Conservation (phyloP, 1,139 yeast species). For the Blastobotrys illinoisensis region DNA sequence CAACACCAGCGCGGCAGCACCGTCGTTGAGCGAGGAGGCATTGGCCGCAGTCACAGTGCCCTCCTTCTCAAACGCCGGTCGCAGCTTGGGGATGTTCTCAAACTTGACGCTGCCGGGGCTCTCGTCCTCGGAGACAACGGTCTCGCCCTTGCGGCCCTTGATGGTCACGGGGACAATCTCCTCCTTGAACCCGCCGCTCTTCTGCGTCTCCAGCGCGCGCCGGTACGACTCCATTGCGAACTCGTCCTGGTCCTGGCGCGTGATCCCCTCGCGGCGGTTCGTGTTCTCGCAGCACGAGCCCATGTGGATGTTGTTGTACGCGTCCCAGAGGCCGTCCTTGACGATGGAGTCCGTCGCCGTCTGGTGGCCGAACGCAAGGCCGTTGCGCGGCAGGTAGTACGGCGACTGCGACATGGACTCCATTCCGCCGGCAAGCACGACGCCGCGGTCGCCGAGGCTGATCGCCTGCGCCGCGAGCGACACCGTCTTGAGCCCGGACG, state of each 20-base stretch:
- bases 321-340: constrained; percentile 55
- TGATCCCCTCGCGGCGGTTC: constrained; percentile 45
- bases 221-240: constrained; percentile 49
- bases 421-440: constrained; percentile 58
- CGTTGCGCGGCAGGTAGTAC: constrained; percentile 38
- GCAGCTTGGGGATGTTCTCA: constrained; percentile 60
- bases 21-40: constrained; percentile 89
- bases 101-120: constrained; percentile 66
- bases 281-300: constrained; percentile 62
- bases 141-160: constrained; percentile 51
- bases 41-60: constrained; percentile 96
- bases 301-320: constrained; percentile 51
- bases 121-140: constrained; percentile 50
- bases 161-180: constrained; percentile 53
- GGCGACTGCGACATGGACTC: constrained; percentile 61
- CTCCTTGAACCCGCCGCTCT: constrained; percentile 43
- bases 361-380: constrained; percentile 49
- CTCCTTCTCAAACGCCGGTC: constrained; percentile 82
- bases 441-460: constrained; percentile 47
- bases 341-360: constrained; percentile 48
- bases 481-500: constrained; percentile 55
- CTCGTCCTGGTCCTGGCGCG: constrained; percentile 54
- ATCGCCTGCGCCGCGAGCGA: constrained; percentile 53
- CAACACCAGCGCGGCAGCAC: constrained; percentile 84
- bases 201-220: constrained; percentile 45